A percentile compares a stretch with the other conserved stretches of the same genome.
Conservation (phyloP, 352 stramenopile genomes). For the Phytophthora crassamura region DNA sequence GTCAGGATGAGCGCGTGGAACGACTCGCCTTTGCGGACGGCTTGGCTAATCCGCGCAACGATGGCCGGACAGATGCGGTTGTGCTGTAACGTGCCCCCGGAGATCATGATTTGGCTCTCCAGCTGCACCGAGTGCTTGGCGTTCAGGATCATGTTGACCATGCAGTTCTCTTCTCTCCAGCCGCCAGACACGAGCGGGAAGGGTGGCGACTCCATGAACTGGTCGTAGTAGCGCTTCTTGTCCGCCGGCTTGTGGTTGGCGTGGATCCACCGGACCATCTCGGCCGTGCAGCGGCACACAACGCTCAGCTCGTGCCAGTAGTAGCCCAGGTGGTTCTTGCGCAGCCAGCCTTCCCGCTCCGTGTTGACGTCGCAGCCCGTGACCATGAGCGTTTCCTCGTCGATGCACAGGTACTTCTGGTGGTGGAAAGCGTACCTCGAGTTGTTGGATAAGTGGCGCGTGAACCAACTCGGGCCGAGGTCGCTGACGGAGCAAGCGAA, state of each 20-base stretch:
- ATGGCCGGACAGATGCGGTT: constrained; percentile 78
- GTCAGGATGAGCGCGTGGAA: constrained; percentile 78
- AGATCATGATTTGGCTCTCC: constrained; percentile 87
- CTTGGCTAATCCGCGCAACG: constrained; percentile 54
- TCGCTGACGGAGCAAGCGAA: constrained; percentile 74
- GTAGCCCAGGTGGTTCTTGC: constrained; percentile 66
- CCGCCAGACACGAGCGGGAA: constrained; percentile 79
- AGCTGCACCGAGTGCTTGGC: constrained; percentile 70
- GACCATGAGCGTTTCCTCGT: constrained; percentile 71
- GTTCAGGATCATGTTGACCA: constrained; percentile 84
- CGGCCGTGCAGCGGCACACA: constrained; percentile 48
- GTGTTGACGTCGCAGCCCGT: constrained; percentile 81
- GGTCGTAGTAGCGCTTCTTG: constrained; percentile 61
- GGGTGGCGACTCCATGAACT: constrained; percentile 59
- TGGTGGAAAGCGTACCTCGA: constrained; percentile 86
- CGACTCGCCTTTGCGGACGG: constrained; percentile 36
- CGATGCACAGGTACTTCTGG: constrained; percentile 81
- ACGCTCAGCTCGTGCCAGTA: constrained; percentile 84
- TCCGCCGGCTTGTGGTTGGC: constrained; percentile 53
- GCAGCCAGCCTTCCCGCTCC: constrained; percentile 74
- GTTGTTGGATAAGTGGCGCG: constrained; percentile 72
- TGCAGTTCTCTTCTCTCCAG: constrained; percentile 81
- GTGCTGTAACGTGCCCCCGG: constrained; percentile 69
- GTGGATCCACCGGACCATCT: constrained; percentile 71
- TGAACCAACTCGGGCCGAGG: constrained; percentile 59